phyloP scores from a whole-genome alignment of 2,329 filamentous ascomycete genomes.

The Fusarium longipes region DNA sequence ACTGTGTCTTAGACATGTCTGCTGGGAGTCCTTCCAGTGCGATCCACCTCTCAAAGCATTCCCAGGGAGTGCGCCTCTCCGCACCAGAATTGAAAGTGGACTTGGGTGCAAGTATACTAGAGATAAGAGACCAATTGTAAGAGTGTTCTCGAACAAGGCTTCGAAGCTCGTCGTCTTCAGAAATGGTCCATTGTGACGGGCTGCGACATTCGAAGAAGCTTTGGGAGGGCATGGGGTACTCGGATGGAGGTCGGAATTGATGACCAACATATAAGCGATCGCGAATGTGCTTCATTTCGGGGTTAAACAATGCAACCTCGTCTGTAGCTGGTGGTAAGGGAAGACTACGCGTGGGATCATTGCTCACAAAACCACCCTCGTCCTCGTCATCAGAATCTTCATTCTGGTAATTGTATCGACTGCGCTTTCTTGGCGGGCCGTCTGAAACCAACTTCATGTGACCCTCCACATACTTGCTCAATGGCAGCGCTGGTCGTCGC shows the following conservation, averaged over 20 bases:
- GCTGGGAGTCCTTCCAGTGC: slow-evolving; percentile 88
- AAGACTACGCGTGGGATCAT: slow-evolving; percentile 58
- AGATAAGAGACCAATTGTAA: slow-evolving; percentile 98
- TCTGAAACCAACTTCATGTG: slow-evolving; percentile 77
- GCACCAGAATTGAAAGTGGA: slow-evolving; percentile 86
- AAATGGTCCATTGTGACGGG: slow-evolving; percentile 89
- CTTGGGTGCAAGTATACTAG: slow-evolving; percentile 78
- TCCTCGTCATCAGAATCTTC: slow-evolving; percentile 74
- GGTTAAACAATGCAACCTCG: slow-evolving; percentile 87
- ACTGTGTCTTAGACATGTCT: slow-evolving; percentile 95
- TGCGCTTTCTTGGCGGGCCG: slow-evolving; percentile 77
- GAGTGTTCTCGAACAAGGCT: slow-evolving; percentile 89
- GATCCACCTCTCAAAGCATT: slow-evolving; percentile 98
- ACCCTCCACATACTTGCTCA: slow-evolving; percentile 88
- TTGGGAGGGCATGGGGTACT: slow-evolving; percentile 89
- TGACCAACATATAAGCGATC: slow-evolving; percentile 92
- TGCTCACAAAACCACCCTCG: slow-evolving; percentile 66
- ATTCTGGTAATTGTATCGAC: slow-evolving; percentile 83
- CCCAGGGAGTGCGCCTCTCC: slow-evolving; percentile 94
- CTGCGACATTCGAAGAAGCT: slow-evolving; percentile 89
- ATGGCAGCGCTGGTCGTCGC: slow-evolving; percentile 80
- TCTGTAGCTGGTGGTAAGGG: slow-evolving; percentile 74
- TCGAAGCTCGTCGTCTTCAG: slow-evolving; percentile 91
- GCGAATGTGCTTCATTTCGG: slow-evolving; percentile 88
- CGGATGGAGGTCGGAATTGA: slow-evolving; percentile 91